Base-by-base conservation (phyloP, 1,139 yeast genomes). In the Suhomyces atakaporum region DNA sequence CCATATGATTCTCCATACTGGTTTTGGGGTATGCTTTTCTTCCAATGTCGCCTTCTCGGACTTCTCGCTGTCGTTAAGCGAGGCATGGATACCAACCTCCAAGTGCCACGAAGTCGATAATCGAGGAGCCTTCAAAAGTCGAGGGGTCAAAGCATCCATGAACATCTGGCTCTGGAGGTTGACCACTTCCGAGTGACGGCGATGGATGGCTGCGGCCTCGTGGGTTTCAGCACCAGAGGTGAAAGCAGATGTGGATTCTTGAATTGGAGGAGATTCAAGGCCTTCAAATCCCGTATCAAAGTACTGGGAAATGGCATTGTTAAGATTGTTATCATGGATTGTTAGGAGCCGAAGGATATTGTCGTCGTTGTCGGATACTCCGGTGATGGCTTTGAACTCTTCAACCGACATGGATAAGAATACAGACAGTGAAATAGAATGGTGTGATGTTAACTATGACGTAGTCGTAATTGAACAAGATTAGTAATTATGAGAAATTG, bases 261-360 rank as follows among this genome's bases (percentile, higher is more conserved):
- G n/a, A n/a, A n/a, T n/a, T n/a, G n/a, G n/a, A n/a, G n/a, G n/a
- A n/a, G n/a, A n/a, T n/a, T n/a, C n/a, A n/a, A n/a, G n/a, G 21
- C 60, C 44, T 2, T 62, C 64, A 41, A 70, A 69, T 25, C 79
- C 77, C 11, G 67, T 60, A 44, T 78, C 84, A 45, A 77, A 76
- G 49, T 63, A 78, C 35, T 70, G 60, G 8, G 74, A 67, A 18
- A 76, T 60, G 10, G 82, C 75, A 37, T 63, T 63, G 45, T 77
- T 78, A 40, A 78, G 56, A 47, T 77, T 63, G 69, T 71, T 72
- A 39, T 70, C 66, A 45, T 75, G 64, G 24, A 66, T 59, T 1
- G 63, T 53, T 31, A 78, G 56, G 16, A 78, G 54, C 21, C 61
- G 53, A 2, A 60, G 40, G 1, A 71, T 64, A 25, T 66, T 64